Percentiles rank a stretch among this genome's conserved stretches.
Evolutionary conservation across 768 basidiomycete genomes (phyloP).

Genomic region (Baorangia bicolor): DNA sequence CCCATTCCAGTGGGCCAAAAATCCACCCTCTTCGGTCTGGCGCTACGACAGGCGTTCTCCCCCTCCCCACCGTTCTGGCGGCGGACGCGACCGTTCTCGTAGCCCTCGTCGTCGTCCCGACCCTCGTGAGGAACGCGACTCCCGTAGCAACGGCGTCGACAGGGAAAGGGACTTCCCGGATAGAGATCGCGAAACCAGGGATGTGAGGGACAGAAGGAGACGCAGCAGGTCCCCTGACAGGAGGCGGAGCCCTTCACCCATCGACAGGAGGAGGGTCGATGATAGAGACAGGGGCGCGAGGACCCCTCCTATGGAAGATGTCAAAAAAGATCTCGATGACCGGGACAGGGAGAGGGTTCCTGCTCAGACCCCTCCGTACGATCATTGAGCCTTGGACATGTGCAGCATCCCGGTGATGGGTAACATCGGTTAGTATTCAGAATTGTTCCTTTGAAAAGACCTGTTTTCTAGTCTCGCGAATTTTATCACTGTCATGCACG

Average conservation of each 20-base stretch:
- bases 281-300: slow-evolving; percentile 50
- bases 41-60: slow-evolving; percentile 63
- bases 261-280: slow-evolving; percentile 38
- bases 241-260: slow-evolving; percentile 46
- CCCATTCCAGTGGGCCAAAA: slow-evolving; percentile 71
- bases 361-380: slow-evolving; percentile 59
- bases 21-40: slow-evolving; percentile 82
- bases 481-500: slow-evolving; percentile 5
- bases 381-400: slow-evolving; percentile 37
- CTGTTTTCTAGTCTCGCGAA: background rate
- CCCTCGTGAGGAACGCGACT: slow-evolving; percentile 39
- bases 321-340: slow-evolving; percentile 42
- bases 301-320: slow-evolving; percentile 48
- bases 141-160: slow-evolving; percentile 38
- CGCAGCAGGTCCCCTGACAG: slow-evolving; percentile 50
- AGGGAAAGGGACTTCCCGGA: slow-evolving; percentile 33
- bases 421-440: slow-evolving; percentile 6
- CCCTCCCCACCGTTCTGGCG: slow-evolving; percentile 37
- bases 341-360: slow-evolving; percentile 50
- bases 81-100: slow-evolving; percentile 50
- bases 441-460: background rate
- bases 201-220: slow-evolving; percentile 45
- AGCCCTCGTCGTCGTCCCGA: slow-evolving; percentile 50
- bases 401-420: background rate
- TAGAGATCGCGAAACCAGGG: slow-evolving; percentile 38